phyloP scores from a whole-genome alignment of 306 rosid genomes.

The Lathyrus tuberosus region DNA sequence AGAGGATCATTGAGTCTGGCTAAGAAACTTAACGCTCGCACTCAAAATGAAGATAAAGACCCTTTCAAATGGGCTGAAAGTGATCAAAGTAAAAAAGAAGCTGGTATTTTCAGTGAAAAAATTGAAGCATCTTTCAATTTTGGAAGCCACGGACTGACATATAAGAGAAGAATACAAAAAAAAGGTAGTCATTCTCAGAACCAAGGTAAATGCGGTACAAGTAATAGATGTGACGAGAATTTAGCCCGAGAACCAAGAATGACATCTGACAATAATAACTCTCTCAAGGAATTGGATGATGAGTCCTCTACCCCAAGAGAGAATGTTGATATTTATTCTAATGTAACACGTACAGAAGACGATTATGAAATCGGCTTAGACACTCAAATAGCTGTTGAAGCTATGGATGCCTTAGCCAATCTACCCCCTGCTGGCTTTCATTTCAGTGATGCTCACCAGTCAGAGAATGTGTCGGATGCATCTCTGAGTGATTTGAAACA shows the following conservation, averaged over 20 bases:
- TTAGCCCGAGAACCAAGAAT: constrained; percentile 35
- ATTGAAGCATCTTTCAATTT: constrained; percentile 28
- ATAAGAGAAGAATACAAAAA: constrained; percentile 38
- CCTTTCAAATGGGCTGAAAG: constrained; percentile 53
- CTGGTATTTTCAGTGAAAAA: constrained; percentile 22
- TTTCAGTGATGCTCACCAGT: constrained; percentile 38
- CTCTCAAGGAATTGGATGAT: constrained; percentile 38
- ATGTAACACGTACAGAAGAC: constrained; percentile 40
- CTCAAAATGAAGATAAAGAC: constrained; percentile 44
- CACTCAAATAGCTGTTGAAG: constrained; percentile 88
- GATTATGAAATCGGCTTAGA: constrained; percentile 59
- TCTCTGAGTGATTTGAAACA: constrained; percentile 37
- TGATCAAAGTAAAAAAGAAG: constrained; percentile 35
- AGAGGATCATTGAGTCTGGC: constrained; percentile 58
- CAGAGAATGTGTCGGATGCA: constrained; percentile 33
- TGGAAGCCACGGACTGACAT: constrained; percentile 40
- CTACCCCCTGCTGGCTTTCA: constrained; percentile 31
- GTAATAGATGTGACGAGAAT: constrained; percentile 37
- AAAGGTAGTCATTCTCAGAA: constrained; percentile 39
- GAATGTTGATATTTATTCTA: constrained; percentile 39
- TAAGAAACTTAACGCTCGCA: constrained; percentile 43
- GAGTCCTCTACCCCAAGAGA: constrained; percentile 38
- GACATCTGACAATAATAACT: constrained; percentile 25
- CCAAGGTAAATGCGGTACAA: constrained; percentile 32
- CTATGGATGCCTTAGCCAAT: constrained; percentile 68